phyloP scores from a whole-genome alignment of 495 filamentous ascomycete species.

The Aspergillus sclerotiicarbonarius region DNA sequence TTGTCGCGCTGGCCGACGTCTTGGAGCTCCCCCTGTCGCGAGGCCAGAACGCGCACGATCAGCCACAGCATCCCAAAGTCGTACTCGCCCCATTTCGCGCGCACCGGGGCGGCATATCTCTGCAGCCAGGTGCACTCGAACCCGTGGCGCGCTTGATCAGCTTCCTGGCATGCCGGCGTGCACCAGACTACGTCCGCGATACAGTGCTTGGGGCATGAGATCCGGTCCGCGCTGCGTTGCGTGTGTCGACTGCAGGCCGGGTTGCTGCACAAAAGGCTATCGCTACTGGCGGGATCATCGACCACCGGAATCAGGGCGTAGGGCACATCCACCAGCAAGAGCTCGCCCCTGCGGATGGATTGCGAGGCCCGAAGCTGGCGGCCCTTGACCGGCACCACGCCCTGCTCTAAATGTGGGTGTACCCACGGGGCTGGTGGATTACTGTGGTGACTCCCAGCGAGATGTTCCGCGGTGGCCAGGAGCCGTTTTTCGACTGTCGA shows the following conservation, averaged over 20 bases:
- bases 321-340: conserved; percentile 34
- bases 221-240: conserved; percentile 10
- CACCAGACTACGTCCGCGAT: conserved; percentile 37
- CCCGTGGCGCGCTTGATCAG: conserved; percentile 28
- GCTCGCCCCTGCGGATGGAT: conserved; percentile 27
- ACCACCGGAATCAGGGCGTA: conserved; percentile 38
- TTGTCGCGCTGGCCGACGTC: not conserved
- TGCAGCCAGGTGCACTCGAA: conserved; percentile 42
- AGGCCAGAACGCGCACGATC: conserved; percentile 39
- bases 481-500: not conserved
- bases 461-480: conserved; percentile 8
- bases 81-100: conserved; percentile 37
- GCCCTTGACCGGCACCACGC: conserved; percentile 33
- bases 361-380: conserved; percentile 33
- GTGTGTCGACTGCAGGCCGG: conserved; percentile 28
- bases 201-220: conserved; percentile 28
- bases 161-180: conserved; percentile 21
- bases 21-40: conserved; percentile 20
- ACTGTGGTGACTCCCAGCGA: not conserved
- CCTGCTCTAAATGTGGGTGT: conserved; percentile 34
- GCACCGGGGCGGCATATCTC: conserved; percentile 26
- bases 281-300: conserved; percentile 23
- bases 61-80: conserved; percentile 43
- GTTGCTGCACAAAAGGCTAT: conserved; percentile 36
- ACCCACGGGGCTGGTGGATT: conserved; percentile 21